Conservation (phyloP, 78 protist genomes). For the Dictyostelium citrinum region DNA sequence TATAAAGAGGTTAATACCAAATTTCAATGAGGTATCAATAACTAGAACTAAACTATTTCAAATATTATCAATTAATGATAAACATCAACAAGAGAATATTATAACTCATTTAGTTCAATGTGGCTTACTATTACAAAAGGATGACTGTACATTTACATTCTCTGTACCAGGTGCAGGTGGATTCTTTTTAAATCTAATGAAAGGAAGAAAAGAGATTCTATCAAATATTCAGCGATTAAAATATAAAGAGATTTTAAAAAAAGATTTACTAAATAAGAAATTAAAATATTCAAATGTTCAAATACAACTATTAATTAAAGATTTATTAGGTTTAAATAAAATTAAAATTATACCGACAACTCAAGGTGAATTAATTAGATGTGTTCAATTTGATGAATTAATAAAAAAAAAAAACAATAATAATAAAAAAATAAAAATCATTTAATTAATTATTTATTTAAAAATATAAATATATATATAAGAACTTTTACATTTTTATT, state of each 20-base stretch:
- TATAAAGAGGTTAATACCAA: conserved; percentile 1
- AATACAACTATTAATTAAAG: neutral
- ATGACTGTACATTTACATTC: conserved; percentile 1
- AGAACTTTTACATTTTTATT: neutral
- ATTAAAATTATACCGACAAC: conserved; percentile 18
- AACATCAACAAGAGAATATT: conserved; percentile 28
- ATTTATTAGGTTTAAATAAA: neutral
- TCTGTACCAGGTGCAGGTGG: conserved; percentile 36
- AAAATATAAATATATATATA: neutral
- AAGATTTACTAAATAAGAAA: conserved; percentile 9
- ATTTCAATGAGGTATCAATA: conserved; percentile 10
- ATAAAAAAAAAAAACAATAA: neutral
- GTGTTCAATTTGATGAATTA: neutral
- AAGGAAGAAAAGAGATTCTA: conserved; percentile 49
- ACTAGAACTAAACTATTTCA: neutral
- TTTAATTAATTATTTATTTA: neutral
- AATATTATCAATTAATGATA: neutral
- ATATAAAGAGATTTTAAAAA: conserved; percentile 51
- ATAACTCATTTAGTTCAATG: conserved; percentile 45
- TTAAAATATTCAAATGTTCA: conserved; percentile 5
- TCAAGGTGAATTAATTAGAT: conserved; percentile 6
- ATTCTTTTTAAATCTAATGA: conserved; percentile 8
- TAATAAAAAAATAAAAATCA: neutral
- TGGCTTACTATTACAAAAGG: conserved; percentile 23
- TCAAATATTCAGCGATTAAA: conserved; percentile 16